These are phyloP conservation scores for Podospora pseudopauciseta DNA, from an alignment of 495 filamentous ascomycete species.

Conservation along the genomic window DNA sequence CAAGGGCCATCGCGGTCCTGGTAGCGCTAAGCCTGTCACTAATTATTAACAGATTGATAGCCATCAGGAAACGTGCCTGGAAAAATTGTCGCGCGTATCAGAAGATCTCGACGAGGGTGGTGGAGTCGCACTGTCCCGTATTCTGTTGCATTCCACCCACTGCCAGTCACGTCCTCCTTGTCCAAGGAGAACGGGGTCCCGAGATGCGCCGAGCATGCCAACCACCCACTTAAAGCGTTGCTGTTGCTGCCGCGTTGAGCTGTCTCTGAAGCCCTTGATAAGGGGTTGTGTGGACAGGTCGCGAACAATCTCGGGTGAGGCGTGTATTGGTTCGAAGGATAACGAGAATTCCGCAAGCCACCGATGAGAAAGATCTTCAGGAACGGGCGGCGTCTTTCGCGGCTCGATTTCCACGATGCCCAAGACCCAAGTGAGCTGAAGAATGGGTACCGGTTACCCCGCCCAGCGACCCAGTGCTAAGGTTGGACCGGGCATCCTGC, in stretches of 20 bases:
- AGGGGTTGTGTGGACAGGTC: neutral
- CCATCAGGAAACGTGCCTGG: neutral
- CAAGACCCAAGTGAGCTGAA: neutral
- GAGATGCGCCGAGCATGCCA: slow-evolving; percentile 12
- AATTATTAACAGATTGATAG: slow-evolving; percentile 5
- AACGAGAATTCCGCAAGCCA: slow-evolving; percentile 3
- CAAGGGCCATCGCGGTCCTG: neutral
- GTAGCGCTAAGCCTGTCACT: neutral
- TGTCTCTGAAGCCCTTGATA: neutral
- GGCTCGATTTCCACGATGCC: neutral
- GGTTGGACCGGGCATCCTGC: slow-evolving; percentile 5
- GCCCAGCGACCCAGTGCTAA: slow-evolving; percentile 2
- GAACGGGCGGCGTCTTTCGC: slow-evolving; percentile 2
- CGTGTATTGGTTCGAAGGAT: neutral
- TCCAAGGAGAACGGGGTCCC: neutral
- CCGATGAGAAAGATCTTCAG: neutral
- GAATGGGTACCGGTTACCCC: slow-evolving; percentile 2
- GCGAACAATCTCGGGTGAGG: neutral
- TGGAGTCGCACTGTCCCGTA: neutral
- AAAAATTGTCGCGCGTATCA: neutral
- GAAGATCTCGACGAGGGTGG: neutral
- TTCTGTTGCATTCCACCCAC: neutral
- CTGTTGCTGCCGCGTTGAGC: too few species aligned
- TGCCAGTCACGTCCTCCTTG: neutral
- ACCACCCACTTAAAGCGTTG: neutral